phyloP scores from a whole-genome alignment of 2,329 filamentous ascomycete species.

The Dendryphion nanum region DNA sequence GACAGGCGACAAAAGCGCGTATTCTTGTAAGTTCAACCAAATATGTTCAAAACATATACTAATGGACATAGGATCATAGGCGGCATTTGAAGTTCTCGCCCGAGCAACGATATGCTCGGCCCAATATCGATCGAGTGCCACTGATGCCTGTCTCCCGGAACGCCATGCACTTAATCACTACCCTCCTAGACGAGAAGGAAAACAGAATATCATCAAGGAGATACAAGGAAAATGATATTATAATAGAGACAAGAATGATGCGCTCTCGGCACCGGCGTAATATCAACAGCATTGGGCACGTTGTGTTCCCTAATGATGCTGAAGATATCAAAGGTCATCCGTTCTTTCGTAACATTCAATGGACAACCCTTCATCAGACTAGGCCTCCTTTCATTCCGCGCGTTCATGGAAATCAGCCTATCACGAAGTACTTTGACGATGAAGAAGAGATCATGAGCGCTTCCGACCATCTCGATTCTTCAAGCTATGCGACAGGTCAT shows the following conservation, averaged over 20 bases:
- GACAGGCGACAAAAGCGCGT: slow-evolving; percentile 80
- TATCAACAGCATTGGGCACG: slow-evolving; percentile 49
- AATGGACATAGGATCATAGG: slow-evolving; percentile 62
- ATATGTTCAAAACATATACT: slow-evolving; percentile 4
- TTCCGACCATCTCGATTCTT: slow-evolving; percentile 35
- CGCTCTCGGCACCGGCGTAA: slow-evolving; percentile 25
- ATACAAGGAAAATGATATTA: slow-evolving; percentile 67
- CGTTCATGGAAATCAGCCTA: slow-evolving; percentile 52
- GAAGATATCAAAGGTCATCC: slow-evolving; percentile 85
- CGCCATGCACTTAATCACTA: slow-evolving; percentile 74
- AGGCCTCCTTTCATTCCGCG: slow-evolving; percentile 78
- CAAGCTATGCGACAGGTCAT: slow-evolving; percentile 24
- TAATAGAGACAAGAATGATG: slow-evolving; percentile 21
- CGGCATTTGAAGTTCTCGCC: slow-evolving; percentile 69
- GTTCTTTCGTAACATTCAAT: slow-evolving; percentile 79
- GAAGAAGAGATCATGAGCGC: slow-evolving; percentile 63
- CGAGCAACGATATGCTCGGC: slow-evolving; percentile 51
- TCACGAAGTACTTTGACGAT: slow-evolving; percentile 86
- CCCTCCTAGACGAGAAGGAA: slow-evolving; percentile 72
- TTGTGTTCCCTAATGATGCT: slow-evolving; percentile 81
- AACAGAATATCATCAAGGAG: slow-evolving; percentile 71
- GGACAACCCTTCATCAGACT: slow-evolving; percentile 70
- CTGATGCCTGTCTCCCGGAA: slow-evolving; percentile 60
- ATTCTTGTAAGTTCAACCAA: slow-evolving; percentile 62
- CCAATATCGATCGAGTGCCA: slow-evolving; percentile 45